phyloP scores from a whole-genome alignment of 441 rosid species.

The Euphorbia celastroides region DNA sequence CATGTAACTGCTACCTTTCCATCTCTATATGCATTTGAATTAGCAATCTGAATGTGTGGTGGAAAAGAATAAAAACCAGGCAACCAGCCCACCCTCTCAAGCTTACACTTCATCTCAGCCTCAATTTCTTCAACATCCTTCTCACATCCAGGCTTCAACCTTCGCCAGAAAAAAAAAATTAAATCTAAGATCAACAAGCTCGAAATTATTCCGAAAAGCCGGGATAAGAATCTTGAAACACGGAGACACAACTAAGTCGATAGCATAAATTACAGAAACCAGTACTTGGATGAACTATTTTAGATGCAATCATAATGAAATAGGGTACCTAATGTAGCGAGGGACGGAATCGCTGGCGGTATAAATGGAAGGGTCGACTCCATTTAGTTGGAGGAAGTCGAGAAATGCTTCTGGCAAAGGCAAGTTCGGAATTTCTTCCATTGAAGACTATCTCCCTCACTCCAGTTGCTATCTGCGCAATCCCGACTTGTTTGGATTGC shows the following conservation, averaged over 20 bases:
- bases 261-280: not conserved
- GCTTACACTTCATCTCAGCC: constrained; percentile 59
- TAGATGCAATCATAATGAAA: not conserved
- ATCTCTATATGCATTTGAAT: constrained; percentile 57
- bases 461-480: not conserved
- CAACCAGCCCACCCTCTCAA: constrained; percentile 61
- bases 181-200: constrained; percentile 8
- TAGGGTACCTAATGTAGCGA: constrained; percentile 64
- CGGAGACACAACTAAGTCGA: not conserved
- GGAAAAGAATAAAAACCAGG: constrained; percentile 73
- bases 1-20: constrained; percentile 49
- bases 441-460: constrained; percentile 13
- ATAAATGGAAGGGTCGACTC: constrained; percentile 69
- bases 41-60: constrained; percentile 65
- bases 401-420: constrained; percentile 59
- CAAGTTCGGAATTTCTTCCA: constrained; percentile 44
- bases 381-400: constrained; percentile 53
- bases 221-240: not conserved
- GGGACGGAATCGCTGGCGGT: constrained; percentile 43
- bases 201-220: not conserved
- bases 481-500: not conserved
- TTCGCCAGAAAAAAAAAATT: constrained; percentile 13
- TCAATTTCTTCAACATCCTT: constrained; percentile 43
- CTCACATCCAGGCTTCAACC: constrained; percentile 74
- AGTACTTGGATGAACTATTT: not conserved